Conservation (phyloP, 306 rosid species). For the Quercus robur region DNA sequence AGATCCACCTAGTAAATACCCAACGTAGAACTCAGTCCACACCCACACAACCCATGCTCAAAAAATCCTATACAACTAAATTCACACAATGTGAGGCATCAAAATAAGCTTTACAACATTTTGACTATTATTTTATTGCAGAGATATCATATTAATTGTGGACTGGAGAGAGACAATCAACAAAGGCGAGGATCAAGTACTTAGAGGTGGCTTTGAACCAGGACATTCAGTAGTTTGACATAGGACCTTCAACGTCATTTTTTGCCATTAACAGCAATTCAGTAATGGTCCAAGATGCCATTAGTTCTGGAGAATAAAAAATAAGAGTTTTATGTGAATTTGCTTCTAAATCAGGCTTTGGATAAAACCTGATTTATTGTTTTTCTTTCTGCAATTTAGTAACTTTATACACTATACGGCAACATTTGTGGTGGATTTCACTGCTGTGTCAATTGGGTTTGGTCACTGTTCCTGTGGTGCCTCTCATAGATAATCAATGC, state of each 20-base stretch:
- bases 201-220: slow-evolving; percentile 84
- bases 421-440: slow-evolving; percentile 90
- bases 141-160: slow-evolving; percentile 99
- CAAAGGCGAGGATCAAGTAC: slow-evolving; percentile 91
- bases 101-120: too few relatives aligned
- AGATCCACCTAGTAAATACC: too few relatives aligned
- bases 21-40: too few relatives aligned
- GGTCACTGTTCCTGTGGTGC: slow-evolving; percentile 90
- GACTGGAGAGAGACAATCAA: slow-evolving; percentile 93
- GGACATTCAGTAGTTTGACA: slow-evolving; percentile 87
- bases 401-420: slow-evolving; percentile 94
- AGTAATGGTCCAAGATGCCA: slow-evolving; percentile 96
- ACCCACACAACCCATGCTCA: too few relatives aligned
- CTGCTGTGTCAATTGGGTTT: slow-evolving; percentile 96
- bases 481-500: slow-evolving; percentile 91
- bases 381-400: slow-evolving; percentile 69
- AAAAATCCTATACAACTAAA: too few relatives aligned
- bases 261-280: slow-evolving; percentile 86
- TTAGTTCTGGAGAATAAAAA: slow-evolving; percentile 57
- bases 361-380: not conserved
- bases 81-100: too few relatives aligned
- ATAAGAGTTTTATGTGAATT: not conserved
- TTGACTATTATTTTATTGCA: slow-evolving; percentile 22
- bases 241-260: slow-evolving; percentile 86
- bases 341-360: not conserved